These are phyloP conservation scores for Saccharomycopsis microspora DNA, from an alignment of 805 yeast genomes.

Conservation along the genomic window DNA sequence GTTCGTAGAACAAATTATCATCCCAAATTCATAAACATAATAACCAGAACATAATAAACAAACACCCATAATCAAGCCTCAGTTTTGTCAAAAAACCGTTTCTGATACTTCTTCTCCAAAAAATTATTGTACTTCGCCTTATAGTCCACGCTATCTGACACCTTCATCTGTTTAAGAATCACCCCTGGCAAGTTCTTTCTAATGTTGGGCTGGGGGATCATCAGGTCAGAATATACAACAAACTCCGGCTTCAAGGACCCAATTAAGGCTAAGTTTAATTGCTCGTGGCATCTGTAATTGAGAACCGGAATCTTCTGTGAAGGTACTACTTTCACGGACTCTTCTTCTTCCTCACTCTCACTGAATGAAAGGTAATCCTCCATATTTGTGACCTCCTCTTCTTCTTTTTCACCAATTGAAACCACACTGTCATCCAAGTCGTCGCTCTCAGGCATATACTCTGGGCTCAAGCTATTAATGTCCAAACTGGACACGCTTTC, in stretches of 20 bases:
- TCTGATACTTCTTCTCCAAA: neutral
- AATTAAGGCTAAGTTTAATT: constrained; percentile 5
- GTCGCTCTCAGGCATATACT: too few species aligned
- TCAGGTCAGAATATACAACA: neutral
- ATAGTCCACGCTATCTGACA: neutral
- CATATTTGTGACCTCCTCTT: too few species aligned
- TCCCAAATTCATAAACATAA: too few species aligned
- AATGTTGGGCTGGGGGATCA: neutral
- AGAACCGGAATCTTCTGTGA: neutral
- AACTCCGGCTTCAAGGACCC: neutral
- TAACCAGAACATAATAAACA: too few species aligned
- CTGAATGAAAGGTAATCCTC: too few species aligned
- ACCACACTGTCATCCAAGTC: too few species aligned
- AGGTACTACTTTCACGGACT: neutral
- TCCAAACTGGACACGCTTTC: too few species aligned
- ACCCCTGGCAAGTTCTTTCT: neutral
- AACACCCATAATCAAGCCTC: too few species aligned
- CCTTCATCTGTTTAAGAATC: neutral
- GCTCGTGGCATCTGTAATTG: constrained; percentile 10
- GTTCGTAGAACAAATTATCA: too few species aligned
- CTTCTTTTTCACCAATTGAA: too few species aligned
- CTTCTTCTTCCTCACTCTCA: neutral
- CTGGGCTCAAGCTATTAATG: too few species aligned
- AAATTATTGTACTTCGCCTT: neutral
- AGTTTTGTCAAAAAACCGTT: too few species aligned